Conservation (phyloP, 179 eudicot genomes). For the Patellifolia procumbens region DNA sequence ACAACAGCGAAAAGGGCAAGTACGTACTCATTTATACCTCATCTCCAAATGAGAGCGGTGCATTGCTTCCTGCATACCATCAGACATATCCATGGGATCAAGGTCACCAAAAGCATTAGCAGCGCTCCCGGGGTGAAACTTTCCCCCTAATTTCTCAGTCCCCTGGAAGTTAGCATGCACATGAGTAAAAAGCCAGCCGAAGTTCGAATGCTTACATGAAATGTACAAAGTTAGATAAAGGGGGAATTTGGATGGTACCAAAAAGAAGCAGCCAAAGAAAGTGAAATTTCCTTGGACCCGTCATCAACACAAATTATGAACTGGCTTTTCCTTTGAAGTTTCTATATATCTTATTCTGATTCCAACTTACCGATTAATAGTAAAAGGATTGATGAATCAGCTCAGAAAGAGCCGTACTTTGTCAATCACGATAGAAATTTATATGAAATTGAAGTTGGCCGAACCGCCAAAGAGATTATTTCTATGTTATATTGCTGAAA, state of each 20-base stretch:
- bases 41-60: conserved; percentile 93
- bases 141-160: conserved; percentile 45
- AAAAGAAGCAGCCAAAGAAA: conserved; percentile 1
- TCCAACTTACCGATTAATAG: background rate
- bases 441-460: background rate
- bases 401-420: background rate
- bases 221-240: background rate
- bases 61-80: conserved; percentile 96
- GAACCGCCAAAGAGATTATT: background rate
- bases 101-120: conserved; percentile 54
- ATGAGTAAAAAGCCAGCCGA: conserved; percentile 56
- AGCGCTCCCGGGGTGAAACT: conserved; percentile 28
- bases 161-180: conserved; percentile 53
- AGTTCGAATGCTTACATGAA: conserved; percentile 43
- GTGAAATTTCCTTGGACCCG: background rate
- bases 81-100: conserved; percentile 94
- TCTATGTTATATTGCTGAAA: background rate
- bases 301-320: background rate
- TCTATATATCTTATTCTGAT: background rate
- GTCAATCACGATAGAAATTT: background rate
- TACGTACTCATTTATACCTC: conserved; percentile 71
- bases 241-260: background rate
- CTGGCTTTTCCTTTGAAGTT: background rate
- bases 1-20: conserved; percentile 24
- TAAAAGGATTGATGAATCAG: background rate